phyloP scores from a whole-genome alignment of 345 rosid species.

The Lumnitzera racemosa region DNA sequence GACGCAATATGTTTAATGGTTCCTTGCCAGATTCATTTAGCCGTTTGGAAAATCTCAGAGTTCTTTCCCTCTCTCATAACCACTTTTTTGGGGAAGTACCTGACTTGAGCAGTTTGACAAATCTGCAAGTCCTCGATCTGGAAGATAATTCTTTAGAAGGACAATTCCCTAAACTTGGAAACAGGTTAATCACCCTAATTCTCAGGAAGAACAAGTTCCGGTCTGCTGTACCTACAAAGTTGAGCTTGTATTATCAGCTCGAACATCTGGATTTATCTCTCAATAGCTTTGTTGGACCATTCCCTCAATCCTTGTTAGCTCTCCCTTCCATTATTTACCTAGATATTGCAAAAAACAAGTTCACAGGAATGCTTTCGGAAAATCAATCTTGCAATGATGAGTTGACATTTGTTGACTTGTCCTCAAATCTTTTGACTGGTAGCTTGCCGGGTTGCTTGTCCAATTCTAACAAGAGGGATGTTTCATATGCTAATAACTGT shows the following conservation, averaged over 20 bases:
- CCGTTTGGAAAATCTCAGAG: slow-evolving; percentile 61
- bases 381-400: slow-evolving; percentile 62
- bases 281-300: slow-evolving; percentile 80
- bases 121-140: slow-evolving; percentile 84
- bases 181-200: slow-evolving; percentile 58
- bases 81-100: slow-evolving; percentile 66
- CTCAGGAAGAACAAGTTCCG: slow-evolving; percentile 83
- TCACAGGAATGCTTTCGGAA: slow-evolving; percentile 70
- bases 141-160: slow-evolving; percentile 81
- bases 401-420: slow-evolving; percentile 58
- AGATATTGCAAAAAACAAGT: slow-evolving; percentile 65
- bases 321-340: slow-evolving; percentile 61
- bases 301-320: slow-evolving; percentile 47
- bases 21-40: slow-evolving; percentile 64
- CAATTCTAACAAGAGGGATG: slow-evolving; percentile 34
- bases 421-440: slow-evolving; percentile 83
- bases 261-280: slow-evolving; percentile 69
- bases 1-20: slow-evolving; percentile 66
- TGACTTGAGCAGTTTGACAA: slow-evolving; percentile 53
- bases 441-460: slow-evolving; percentile 55
- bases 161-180: slow-evolving; percentile 59
- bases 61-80: slow-evolving; percentile 71
- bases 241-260: slow-evolving; percentile 65
- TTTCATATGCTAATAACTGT: slow-evolving; percentile 58
- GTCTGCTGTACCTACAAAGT: slow-evolving; percentile 52